Percentiles rank a stretch among this genome's conserved stretches.
These are phyloP conservation scores for Elaeis oleifera DNA, from an alignment of 202 grass and related monocot genomes.

Conservation along the genomic window DNA sequence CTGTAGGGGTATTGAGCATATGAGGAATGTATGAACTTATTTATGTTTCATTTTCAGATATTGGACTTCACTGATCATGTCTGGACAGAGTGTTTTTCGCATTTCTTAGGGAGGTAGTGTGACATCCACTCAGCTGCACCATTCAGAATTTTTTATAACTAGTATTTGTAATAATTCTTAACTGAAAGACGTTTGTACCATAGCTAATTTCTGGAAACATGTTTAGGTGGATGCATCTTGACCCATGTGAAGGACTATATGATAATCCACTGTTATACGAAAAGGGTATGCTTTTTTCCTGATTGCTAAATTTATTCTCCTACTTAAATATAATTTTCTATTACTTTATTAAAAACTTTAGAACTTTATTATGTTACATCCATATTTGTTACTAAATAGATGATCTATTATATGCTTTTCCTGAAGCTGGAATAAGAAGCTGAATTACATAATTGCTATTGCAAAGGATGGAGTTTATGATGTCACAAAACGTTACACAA, in stretches of 20 bases:
- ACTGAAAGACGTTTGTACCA: not conserved
- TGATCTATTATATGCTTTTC: slow-evolving; percentile 25
- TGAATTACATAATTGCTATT: slow-evolving; percentile 82
- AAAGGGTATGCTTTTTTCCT: slow-evolving; percentile 55
- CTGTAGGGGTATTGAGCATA: no score
- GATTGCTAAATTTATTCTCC: not conserved
- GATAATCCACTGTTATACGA: slow-evolving; percentile 92
- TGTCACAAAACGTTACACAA: slow-evolving; percentile 92
- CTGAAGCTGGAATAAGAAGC: slow-evolving; percentile 88
- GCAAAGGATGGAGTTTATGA: slow-evolving; percentile 70
- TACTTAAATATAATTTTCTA: no score
- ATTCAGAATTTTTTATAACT: no score
- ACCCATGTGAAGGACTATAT: slow-evolving; percentile 91
- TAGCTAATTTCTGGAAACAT: slow-evolving; percentile 25
- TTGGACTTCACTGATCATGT: slow-evolving; percentile 95
- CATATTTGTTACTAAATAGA: slow-evolving; percentile 17
- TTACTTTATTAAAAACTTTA: no score
- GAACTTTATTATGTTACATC: not conserved
- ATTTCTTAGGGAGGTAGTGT: slow-evolving; percentile 63
- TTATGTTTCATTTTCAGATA: slow-evolving; percentile 48
- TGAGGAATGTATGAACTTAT: slow-evolving; percentile 1
- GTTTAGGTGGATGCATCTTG: slow-evolving; percentile 98
- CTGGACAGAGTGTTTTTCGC: slow-evolving; percentile 93
- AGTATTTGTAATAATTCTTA: slow-evolving; percentile 9
- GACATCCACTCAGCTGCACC: not conserved